Evolutionary conservation across 2,329 filamentous ascomycete species (phyloP).

Genomic region (Lachnellula occidentalis): DNA sequence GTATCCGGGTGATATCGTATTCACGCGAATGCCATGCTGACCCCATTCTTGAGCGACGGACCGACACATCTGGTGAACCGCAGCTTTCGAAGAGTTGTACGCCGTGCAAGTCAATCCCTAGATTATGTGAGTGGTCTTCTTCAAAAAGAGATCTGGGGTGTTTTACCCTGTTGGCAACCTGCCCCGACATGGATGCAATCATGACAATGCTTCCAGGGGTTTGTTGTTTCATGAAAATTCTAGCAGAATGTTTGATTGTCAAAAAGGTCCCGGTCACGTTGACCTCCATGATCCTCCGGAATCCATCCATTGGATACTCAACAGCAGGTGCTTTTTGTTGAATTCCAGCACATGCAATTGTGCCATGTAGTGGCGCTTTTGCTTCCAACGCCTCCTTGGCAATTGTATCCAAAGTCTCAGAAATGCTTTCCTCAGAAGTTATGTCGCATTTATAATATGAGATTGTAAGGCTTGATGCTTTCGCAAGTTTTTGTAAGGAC

Average conservation of each 20-base stretch:
- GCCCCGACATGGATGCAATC: conserved; percentile 37
- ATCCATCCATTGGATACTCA: conserved; percentile 49
- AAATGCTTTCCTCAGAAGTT: conserved; percentile 39
- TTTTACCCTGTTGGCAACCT: conserved; percentile 8
- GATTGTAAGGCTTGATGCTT: conserved; percentile 22
- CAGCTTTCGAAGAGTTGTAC: conserved; percentile 41
- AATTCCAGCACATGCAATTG: conserved; percentile 44
- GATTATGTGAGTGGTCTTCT: too few species aligned
- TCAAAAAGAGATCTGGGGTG: too few species aligned
- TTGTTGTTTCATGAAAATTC: conserved; percentile 43
- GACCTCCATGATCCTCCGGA: conserved; percentile 61
- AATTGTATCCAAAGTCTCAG: conserved; percentile 34
- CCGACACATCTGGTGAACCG: conserved; percentile 52
- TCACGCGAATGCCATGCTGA: conserved; percentile 56
- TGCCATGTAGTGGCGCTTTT: neutral
- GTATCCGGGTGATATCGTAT: conserved; percentile 58
- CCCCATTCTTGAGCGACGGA: conserved; percentile 59
- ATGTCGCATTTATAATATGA: conserved; percentile 43
- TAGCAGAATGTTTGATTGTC: conserved; percentile 64
- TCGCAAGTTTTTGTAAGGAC: conserved; percentile 37
- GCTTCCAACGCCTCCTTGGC: conserved; percentile 7
- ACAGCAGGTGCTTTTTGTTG: conserved; percentile 43
- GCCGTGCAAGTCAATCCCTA: conserved; percentile 52
- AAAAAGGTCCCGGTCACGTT: conserved; percentile 66
- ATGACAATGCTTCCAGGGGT: conserved; percentile 44